Conservation (phyloP, 441 rosid species). For the Erodium texanum region DNA sequence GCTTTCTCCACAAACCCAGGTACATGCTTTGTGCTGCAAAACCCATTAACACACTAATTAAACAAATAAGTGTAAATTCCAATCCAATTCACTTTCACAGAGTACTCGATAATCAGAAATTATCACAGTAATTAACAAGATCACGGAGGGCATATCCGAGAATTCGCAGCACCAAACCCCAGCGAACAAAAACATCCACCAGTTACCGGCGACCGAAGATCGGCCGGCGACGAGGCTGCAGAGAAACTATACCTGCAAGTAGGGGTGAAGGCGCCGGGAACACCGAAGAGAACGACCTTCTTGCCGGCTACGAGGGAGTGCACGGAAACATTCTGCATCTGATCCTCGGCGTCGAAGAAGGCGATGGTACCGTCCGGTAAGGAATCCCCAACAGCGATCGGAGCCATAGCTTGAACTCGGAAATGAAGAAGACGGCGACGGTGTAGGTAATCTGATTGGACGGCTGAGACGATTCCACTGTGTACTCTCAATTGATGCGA, state of each 20-base stretch:
- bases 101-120: neutral
- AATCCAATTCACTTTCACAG: neutral
- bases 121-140: neutral
- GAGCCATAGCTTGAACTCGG: slow-evolving; percentile 48
- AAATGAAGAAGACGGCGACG: neutral
- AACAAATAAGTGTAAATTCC: neutral
- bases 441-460: neutral
- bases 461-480: neutral
- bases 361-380: slow-evolving; percentile 77
- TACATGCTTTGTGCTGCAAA: slow-evolving; percentile 69
- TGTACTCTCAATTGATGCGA: neutral
- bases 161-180: neutral
- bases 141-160: neutral
- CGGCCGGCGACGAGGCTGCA: neutral
- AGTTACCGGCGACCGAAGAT: neutral
- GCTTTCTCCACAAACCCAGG: slow-evolving; percentile 89
- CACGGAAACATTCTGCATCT: slow-evolving; percentile 58
- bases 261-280: slow-evolving; percentile 97
- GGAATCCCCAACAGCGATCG: slow-evolving; percentile 55
- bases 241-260: slow-evolving; percentile 62
- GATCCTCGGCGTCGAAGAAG: slow-evolving; percentile 69
- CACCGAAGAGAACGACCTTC: slow-evolving; percentile 68
- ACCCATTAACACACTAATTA: neutral
- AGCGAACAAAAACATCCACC: neutral
- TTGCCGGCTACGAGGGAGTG: slow-evolving; percentile 80